These are phyloP conservation scores for Stagonosporopsis cucurbitacearum DNA, from an alignment of 2,329 filamentous ascomycete species.

Conservation along the genomic window DNA sequence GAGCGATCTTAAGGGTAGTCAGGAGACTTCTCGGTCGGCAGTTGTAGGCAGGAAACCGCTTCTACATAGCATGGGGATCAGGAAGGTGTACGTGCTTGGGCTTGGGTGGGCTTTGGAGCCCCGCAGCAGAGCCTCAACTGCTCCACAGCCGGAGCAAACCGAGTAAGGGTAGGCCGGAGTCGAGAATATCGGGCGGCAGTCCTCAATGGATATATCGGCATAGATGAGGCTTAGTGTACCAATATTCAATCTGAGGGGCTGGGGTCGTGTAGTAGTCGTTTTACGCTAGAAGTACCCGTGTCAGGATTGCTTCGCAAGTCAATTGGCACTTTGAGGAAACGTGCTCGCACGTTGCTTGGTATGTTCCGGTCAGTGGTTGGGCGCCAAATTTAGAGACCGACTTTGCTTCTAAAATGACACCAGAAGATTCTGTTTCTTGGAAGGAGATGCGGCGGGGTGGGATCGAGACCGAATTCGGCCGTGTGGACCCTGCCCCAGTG, in stretches of 20 bases:
- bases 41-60: not conserved
- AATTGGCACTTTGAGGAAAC: slow-evolving; percentile 2
- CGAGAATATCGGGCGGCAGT: not conserved
- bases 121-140: slow-evolving; percentile 18
- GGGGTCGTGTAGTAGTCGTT: not conserved
- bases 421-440: slow-evolving; percentile 14
- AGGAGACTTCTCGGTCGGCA: not conserved
- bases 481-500: slow-evolving; percentile 1
- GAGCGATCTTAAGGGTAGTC: not conserved
- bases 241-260: not conserved
- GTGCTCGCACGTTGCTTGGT: slow-evolving; percentile 10
- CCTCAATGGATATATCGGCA: slow-evolving; percentile 9
- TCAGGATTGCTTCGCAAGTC: not conserved
- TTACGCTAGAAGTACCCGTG: not conserved
- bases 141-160: slow-evolving; percentile 9
- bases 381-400: not conserved
- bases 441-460: slow-evolving; percentile 4
- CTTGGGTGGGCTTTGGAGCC: slow-evolving; percentile 12
- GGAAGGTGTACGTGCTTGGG: not conserved
- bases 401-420: slow-evolving; percentile 6
- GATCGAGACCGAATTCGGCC: not conserved
- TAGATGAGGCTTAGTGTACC: slow-evolving; percentile 4
- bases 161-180: not conserved
- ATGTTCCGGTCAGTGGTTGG: slow-evolving; percentile 1
- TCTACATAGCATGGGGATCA: not conserved